Percentiles rank a stretch among this genome's conserved stretches.
phyloP scores from a whole-genome alignment of 176 grass and related monocot species.

The Chrysopogon serrulatus region DNA sequence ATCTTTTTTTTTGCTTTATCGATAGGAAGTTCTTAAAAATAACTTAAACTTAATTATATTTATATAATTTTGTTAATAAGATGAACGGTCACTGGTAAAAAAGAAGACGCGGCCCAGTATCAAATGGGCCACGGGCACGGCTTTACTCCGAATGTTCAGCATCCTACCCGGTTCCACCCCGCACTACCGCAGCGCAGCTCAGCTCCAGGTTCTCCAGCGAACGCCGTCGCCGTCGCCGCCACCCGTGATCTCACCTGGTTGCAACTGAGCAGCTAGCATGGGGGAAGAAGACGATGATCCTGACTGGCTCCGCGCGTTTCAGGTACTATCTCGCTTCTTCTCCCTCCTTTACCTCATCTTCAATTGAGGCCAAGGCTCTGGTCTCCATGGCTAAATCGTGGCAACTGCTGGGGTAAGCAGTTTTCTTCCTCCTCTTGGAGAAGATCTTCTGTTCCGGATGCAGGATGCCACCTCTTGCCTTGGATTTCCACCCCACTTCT shows the following conservation, averaged over 20 bases:
- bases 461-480: background rate
- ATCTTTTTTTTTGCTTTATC: no score
- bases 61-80: no score
- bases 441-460: background rate
- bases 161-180: background rate
- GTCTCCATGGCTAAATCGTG: background rate
- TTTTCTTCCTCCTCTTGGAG: background rate
- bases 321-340: constrained; percentile 21
- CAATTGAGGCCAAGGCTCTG: background rate
- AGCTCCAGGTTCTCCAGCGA: background rate
- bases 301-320: constrained; percentile 40
- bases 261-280: background rate
- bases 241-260: background rate
- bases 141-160: no score
- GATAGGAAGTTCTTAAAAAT: no score
- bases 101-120: no score
- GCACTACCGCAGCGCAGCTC: background rate
- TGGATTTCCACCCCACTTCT: background rate
- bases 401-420: background rate
- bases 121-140: no score
- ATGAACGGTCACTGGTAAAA: no score
- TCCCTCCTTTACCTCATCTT: background rate
- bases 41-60: no score
- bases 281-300: constrained; percentile 34
- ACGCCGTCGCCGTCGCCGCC: background rate